Evolutionary conservation across 306 rosid species (phyloP).

Genomic region (Sicyos baderoa): DNA sequence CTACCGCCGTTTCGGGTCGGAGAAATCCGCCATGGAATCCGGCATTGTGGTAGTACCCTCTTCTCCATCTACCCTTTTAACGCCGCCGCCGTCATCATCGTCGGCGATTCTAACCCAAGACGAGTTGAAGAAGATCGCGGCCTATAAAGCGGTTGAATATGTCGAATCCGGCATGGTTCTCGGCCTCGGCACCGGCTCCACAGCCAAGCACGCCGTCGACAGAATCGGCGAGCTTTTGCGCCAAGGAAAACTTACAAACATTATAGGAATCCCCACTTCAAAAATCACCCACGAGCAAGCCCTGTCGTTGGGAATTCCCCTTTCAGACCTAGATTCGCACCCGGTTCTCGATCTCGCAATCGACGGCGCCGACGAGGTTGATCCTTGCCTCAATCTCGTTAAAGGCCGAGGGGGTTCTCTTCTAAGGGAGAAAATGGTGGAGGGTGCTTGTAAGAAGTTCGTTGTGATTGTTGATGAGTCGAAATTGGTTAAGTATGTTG

Average conservation of each 20-base stretch:
- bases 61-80: constrained; percentile 24
- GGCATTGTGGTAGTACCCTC: constrained; percentile 39
- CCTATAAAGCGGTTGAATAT: constrained; percentile 78
- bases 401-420: constrained; percentile 92
- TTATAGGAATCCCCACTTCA: constrained; percentile 78
- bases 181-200: constrained; percentile 86
- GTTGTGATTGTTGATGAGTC: constrained; percentile 79
- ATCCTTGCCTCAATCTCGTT: constrained; percentile 56
- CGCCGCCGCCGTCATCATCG: constrained; percentile 6
- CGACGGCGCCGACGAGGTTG: constrained; percentile 94
- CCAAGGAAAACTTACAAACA: constrained; percentile 53
- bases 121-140: constrained; percentile 80
- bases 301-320: constrained; percentile 54
- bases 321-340: constrained; percentile 64
- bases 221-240: constrained; percentile 73
- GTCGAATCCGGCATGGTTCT: constrained; percentile 84
- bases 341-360: constrained; percentile 67
- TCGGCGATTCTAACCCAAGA: constrained; percentile 59
- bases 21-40: constrained; percentile 51
- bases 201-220: constrained; percentile 69
- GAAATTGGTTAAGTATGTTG: constrained; percentile 52
- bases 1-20: constrained; percentile 40
- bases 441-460: constrained; percentile 59
- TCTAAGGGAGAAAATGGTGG: constrained; percentile 75
- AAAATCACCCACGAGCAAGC: constrained; percentile 68